Conservation (phyloP, 139 green algal genomes). For the Closterium sp. region DNA sequence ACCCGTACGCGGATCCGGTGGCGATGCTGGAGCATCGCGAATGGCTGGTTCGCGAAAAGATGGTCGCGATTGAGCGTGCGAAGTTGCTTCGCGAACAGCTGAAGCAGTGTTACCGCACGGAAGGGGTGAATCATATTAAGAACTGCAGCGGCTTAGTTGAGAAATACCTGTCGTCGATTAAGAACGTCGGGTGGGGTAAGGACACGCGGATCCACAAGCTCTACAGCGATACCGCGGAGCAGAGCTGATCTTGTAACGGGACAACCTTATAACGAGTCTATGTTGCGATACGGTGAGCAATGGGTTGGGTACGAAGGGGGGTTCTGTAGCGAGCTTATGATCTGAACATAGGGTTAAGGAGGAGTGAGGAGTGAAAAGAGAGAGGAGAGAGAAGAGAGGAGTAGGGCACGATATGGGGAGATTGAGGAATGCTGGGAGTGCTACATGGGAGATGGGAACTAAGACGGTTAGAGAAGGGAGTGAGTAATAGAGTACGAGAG, state of each 20-base stretch:
- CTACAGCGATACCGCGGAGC: neutral
- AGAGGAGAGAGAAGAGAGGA: neutral
- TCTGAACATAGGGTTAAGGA: too few species aligned
- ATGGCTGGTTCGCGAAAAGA: constrained; percentile 49
- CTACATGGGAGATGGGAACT: too few species aligned
- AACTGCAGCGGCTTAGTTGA: constrained; percentile 51
- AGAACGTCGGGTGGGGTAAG: constrained; percentile 45
- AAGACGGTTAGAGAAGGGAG: too few species aligned
- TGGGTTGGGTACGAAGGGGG: neutral
- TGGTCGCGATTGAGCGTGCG: constrained; percentile 49
- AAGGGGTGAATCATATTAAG: constrained; percentile 54
- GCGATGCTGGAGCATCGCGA: constrained; percentile 51
- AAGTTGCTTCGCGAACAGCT: constrained; percentile 50
- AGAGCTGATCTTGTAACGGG: neutral
- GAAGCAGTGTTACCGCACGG: constrained; percentile 46
- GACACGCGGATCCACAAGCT: constrained; percentile 8
- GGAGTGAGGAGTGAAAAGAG: neutral
- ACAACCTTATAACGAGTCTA: neutral
- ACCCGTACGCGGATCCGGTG: constrained; percentile 40
- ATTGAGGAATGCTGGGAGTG: too few species aligned
- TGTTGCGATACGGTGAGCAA: neutral
- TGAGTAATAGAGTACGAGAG: too few species aligned
- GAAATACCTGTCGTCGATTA: constrained; percentile 42
- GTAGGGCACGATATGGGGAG: too few species aligned
- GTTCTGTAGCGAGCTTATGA: too few species aligned